Evolutionary conservation across 2,329 filamentous ascomycete genomes (phyloP).

Genomic region (Aspergillus puulaauensis): DNA sequence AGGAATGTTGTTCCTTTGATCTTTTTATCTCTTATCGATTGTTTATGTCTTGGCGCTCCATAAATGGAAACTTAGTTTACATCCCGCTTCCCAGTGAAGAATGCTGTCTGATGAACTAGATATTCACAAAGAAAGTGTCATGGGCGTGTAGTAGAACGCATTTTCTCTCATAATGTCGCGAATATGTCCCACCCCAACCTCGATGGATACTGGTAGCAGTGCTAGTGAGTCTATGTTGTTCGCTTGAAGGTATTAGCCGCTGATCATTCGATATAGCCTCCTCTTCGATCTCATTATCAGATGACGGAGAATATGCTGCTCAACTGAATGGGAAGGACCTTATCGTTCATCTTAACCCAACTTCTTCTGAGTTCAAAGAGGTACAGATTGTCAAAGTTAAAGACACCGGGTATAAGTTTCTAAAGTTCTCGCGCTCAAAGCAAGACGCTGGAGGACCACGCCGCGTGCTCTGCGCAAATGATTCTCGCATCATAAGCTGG

Average conservation of each 20-base stretch:
- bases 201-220: constrained; percentile 29
- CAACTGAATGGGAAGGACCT: constrained; percentile 34
- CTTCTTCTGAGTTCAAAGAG: constrained; percentile 30
- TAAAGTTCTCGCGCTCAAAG: constrained; percentile 29
- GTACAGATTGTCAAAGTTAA: constrained; percentile 32
- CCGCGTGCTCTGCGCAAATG: constrained; percentile 35
- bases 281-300: constrained; percentile 26
- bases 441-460: constrained; percentile 9
- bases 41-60: constrained; percentile 5
- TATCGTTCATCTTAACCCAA: constrained; percentile 29
- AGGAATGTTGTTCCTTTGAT: constrained; percentile 20
- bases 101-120: neutral
- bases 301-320: constrained; percentile 30
- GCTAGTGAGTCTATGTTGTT: constrained; percentile 22
- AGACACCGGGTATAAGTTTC: constrained; percentile 29
- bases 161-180: neutral
- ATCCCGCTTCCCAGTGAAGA: neutral
- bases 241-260: neutral
- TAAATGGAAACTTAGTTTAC: constrained; percentile 1
- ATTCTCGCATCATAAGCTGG: constrained; percentile 37
- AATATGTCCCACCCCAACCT: constrained; percentile 6
- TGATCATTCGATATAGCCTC: constrained; percentile 5
- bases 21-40: constrained; percentile 31
- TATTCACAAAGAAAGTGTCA: neutral
- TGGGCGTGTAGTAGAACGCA: neutral